Evolutionary conservation across 768 basidiomycete species (phyloP).

Genomic region (Trametes villosa): DNA sequence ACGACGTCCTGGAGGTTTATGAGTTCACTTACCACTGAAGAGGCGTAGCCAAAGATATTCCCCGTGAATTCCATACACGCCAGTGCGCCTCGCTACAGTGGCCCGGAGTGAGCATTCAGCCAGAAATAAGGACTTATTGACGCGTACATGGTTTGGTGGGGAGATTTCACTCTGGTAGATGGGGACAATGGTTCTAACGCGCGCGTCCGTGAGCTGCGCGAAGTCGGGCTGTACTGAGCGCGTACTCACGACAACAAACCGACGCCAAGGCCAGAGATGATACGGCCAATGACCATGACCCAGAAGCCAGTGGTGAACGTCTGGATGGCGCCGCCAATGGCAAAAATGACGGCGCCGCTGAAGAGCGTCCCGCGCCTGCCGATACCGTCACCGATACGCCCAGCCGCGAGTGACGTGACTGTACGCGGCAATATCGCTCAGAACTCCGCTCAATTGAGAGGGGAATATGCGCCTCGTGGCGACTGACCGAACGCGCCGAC

Average conservation of each 20-base stretch:
- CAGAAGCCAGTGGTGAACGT: constrained; percentile 79
- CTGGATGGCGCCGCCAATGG: constrained; percentile 85
- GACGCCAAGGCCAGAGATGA: constrained; percentile 88
- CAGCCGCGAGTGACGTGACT: constrained; percentile 91
- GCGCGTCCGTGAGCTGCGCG: constrained; percentile 16
- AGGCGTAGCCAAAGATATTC: constrained; percentile 89
- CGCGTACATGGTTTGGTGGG: constrained; percentile 78
- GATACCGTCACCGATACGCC: constrained; percentile 83
- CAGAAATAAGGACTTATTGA: neutral
- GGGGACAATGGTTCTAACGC: constrained; percentile 83
- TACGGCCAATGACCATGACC: constrained; percentile 81
- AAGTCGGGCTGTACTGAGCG: neutral
- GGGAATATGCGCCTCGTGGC: neutral
- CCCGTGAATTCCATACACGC: constrained; percentile 97
- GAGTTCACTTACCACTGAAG: constrained; percentile 71
- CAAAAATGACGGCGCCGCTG: constrained; percentile 81
- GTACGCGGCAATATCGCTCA: constrained; percentile 4
- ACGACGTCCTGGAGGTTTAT: neutral
- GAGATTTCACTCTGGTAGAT: constrained; percentile 97
- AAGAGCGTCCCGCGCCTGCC: constrained; percentile 87
- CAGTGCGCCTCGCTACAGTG: constrained; percentile 75
- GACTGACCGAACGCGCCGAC: constrained; percentile 85
- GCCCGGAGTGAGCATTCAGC: neutral
- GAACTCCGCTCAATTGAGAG: constrained; percentile 16
- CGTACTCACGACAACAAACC: constrained; percentile 79